Evolutionary conservation across 176 grass and related monocot genomes (phyloP).

Genomic region (Zea luxurians): DNA sequence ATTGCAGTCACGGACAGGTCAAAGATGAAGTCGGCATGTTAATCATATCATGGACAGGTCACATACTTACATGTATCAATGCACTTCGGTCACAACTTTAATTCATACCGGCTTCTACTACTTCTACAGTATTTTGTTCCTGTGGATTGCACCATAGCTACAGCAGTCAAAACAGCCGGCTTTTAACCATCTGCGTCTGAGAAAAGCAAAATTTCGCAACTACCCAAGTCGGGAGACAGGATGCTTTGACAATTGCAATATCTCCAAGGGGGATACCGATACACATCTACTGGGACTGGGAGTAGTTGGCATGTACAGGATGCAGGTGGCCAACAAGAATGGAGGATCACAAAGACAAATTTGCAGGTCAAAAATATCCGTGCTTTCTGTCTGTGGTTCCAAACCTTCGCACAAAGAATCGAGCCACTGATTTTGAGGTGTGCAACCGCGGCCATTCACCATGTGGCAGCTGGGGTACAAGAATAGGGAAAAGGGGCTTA

Average conservation of each 20-base stretch:
- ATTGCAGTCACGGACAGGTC: not conserved
- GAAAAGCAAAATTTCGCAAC: not conserved
- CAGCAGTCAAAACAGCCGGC: no score
- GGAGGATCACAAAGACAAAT: not conserved
- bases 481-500: not conserved
- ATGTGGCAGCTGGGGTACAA: conserved; percentile 16
- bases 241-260: not conserved
- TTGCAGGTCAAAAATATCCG: not conserved
- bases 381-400: not conserved
- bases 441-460: not conserved
- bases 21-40: not conserved
- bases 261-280: not conserved
- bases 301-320: not conserved
- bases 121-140: no score
- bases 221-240: not conserved
- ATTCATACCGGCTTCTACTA: no score
- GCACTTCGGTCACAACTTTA: not conserved
- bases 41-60: conserved; percentile 6
- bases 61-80: conserved; percentile 12
- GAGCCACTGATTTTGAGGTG: not conserved
- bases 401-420: conserved; percentile 9
- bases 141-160: no score
- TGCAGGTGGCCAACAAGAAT: not conserved
- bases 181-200: not conserved
- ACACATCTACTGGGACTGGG: conserved; percentile 1